Evolutionary conservation across 2,329 filamentous ascomycete species (phyloP).

Genomic region (Colletotrichum echinochloae): DNA sequence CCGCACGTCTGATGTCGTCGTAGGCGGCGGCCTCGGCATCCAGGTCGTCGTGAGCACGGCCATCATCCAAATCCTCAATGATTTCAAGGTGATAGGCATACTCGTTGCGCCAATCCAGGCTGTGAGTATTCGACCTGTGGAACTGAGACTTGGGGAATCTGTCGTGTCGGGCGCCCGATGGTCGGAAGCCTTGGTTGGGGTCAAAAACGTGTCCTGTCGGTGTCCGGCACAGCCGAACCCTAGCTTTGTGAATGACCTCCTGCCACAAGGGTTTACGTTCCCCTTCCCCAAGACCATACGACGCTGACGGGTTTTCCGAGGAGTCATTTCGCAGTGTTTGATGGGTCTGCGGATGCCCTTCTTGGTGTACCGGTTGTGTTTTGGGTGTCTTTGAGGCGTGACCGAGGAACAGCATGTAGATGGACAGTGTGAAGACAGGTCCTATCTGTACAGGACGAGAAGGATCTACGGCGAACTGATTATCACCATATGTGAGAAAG

Average conservation of each 20-base stretch:
- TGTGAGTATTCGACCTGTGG: conserved; percentile 19
- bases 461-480: conserved; percentile 78
- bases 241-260: conserved; percentile 94
- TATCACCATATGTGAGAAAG: conserved; percentile 87
- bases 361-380: neutral
- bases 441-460: conserved; percentile 82
- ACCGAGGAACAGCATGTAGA: conserved; percentile 95
- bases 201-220: conserved; percentile 65
- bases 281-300: conserved; percentile 61
- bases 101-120: conserved; percentile 48
- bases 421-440: conserved; percentile 84
- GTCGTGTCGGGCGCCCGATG: conserved; percentile 13
- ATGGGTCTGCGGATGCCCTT: neutral
- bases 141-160: neutral
- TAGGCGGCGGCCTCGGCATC: conserved; percentile 49
- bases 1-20: conserved; percentile 57
- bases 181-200: conserved; percentile 48
- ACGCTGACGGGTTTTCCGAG: conserved; percentile 48
- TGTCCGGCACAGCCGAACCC: conserved; percentile 81
- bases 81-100: conserved; percentile 87
- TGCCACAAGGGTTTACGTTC: conserved; percentile 86
- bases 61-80: conserved; percentile 80
- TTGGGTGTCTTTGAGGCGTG: conserved; percentile 62
- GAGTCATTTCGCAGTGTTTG: neutral
- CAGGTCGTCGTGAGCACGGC: conserved; percentile 62